These are phyloP conservation scores for Stemphylium vesicarium DNA, from an alignment of 2,329 filamentous ascomycete genomes.

Conservation along the genomic window DNA sequence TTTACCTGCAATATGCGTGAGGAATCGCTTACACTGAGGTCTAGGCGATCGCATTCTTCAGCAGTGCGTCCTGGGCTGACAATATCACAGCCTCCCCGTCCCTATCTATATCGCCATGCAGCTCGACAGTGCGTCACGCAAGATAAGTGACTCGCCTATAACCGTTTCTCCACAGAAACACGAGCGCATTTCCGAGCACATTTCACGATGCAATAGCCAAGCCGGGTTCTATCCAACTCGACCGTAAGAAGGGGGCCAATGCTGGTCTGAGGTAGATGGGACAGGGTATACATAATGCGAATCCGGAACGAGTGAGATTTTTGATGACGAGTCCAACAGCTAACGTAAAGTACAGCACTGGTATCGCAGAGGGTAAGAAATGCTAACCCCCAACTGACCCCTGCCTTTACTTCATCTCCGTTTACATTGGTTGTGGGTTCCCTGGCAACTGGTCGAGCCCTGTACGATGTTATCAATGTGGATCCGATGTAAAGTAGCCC, in stretches of 20 bases:
- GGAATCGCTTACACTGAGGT: neutral
- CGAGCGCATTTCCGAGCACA: neutral
- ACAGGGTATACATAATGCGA: neutral
- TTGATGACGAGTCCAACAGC: neutral
- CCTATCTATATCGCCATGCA: neutral
- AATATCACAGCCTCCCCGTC: neutral
- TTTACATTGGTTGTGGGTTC: constrained; percentile 2
- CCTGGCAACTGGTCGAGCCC: constrained; percentile 5
- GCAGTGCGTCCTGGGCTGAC: too few species aligned
- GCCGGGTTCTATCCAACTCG: neutral
- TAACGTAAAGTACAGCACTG: neutral
- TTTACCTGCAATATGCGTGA: too few species aligned
- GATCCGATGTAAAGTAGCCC: neutral
- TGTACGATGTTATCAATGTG: neutral
- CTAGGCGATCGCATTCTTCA: neutral
- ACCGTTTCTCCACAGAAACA: neutral
- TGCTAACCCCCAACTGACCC: too few species aligned
- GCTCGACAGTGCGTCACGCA: neutral
- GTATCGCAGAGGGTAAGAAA: neutral
- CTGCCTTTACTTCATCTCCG: neutral
- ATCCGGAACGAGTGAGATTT: constrained; percentile 1
- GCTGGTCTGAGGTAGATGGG: neutral
- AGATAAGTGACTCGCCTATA: neutral
- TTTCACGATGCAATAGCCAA: neutral
- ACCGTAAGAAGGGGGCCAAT: neutral